Percentiles rank a stretch among this genome's conserved stretches.
These are phyloP conservation scores for Plasmodium vivax DNA, from an alignment of 169 alveolate species.

Conservation along the genomic window DNA sequence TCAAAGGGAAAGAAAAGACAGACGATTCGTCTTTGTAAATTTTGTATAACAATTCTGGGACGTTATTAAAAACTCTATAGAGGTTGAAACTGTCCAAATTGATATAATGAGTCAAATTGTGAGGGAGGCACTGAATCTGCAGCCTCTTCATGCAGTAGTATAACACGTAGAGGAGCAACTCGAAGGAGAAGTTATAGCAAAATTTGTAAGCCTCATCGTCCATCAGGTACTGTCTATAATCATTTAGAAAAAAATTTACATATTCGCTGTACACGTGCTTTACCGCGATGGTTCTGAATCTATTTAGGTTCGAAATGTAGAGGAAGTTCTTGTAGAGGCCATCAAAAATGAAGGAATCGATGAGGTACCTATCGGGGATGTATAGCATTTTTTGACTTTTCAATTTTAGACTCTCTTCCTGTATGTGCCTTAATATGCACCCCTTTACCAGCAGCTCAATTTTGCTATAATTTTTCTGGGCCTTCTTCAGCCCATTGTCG, in stretches of 20 bases:
- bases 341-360: constrained; percentile 55
- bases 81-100: constrained; percentile 36
- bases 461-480: background rate
- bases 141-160: constrained; percentile 44
- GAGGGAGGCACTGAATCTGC: constrained; percentile 50
- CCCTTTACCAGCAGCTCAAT: background rate
- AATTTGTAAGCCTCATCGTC: constrained; percentile 15
- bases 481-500: constrained; percentile 27
- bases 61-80: constrained; percentile 27
- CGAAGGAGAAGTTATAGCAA: constrained; percentile 32
- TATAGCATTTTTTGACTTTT: background rate
- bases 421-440: background rate
- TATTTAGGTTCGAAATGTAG: constrained; percentile 3
- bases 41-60: constrained; percentile 16
- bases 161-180: constrained; percentile 15
- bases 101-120: constrained; percentile 12
- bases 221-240: background rate
- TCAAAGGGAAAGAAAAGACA: constrained; percentile 16
- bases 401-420: background rate
- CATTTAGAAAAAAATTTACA: constrained; percentile 13
- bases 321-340: constrained; percentile 7
- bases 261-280: constrained; percentile 39
- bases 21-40: constrained; percentile 2
- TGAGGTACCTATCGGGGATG: constrained; percentile 1
- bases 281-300: constrained; percentile 29